Base-by-base conservation (phyloP, 1,284 basidiomycete genomes). In the Takashimella tepidaria region DNA sequence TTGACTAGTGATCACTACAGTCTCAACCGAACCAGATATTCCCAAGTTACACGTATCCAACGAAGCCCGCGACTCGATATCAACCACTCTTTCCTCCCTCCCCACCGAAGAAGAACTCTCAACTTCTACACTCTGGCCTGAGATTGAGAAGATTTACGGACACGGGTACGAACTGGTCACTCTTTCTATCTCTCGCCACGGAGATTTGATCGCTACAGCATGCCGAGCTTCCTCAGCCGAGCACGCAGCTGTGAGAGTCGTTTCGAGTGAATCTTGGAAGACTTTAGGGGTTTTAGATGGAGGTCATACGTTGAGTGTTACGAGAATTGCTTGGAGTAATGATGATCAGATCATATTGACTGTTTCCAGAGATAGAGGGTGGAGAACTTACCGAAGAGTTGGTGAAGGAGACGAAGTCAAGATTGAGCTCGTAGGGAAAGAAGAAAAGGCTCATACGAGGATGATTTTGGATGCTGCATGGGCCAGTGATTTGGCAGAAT, bases 391-490 rank as follows among this genome's bases (percentile, higher is more conserved):
- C 64, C 80, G 82, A 62, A 62, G 64, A 16, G 16, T 8, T 8
- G 31, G 31, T 16, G 70, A 64, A 46, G 61, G 52, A 25, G 42
- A 51, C 66, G 44, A 41, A 20, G 47, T 78, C 79, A 64, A 76
- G 79, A 92, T 84, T 67, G 61, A 77, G 13, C 81, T 85, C 0
- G 63, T 85, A 12, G 82, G 83, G 4, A 54, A 56, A n/a, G 80
- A 83, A 8, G 84, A 92, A 59, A 92, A 89, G 72, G 85, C 90
- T 0, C 95, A 98, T 74, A 82, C 83, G 1, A 83, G 96, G 26
- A 97, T 99, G 67, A 87, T 98, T 41, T 95, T 96, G 89, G 96
- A 98, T 71, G 89, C 86, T 64, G 83, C 84, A 21, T 98, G 92
- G 90, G 79, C 85, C 1, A 66, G 71, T 1, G 84, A 88, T 61